Conservation (phyloP, 768 basidiomycete genomes). For the Rubroboletus satanas region DNA sequence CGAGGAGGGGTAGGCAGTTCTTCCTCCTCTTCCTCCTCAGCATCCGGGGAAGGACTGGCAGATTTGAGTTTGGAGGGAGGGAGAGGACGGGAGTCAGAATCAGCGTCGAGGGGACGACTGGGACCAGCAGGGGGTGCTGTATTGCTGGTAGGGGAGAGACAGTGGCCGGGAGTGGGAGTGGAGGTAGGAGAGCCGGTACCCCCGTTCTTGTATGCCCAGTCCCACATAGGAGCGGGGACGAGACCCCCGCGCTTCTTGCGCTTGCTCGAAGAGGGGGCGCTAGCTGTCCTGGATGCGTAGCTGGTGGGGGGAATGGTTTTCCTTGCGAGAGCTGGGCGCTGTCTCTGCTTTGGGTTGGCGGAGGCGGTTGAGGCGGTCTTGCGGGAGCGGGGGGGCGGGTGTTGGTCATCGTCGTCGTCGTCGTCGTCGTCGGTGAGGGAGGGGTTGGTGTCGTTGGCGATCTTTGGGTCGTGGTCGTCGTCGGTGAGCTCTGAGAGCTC, state of each 20-base stretch:
- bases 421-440: conserved; percentile 21
- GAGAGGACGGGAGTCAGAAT: background rate
- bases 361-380: conserved; percentile 3
- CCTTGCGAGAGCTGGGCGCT: conserved; percentile 3
- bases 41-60: conserved; percentile 23
- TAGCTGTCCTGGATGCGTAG: conserved; percentile 3
- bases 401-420: conserved; percentile 14
- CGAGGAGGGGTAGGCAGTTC: conserved; percentile 44
- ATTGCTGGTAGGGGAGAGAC: conserved; percentile 1
- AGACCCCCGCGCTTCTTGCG: conserved; percentile 61
- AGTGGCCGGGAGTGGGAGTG: conserved; percentile 2
- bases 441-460: conserved; percentile 31
- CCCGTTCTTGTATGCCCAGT: conserved; percentile 62
- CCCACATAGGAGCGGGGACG: conserved; percentile 83
- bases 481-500: conserved; percentile 84
- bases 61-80: conserved; percentile 5
- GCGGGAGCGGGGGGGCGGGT: conserved; percentile 15
- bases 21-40: conserved; percentile 39
- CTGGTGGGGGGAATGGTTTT: conserved; percentile 3
- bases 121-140: conserved; percentile 1
- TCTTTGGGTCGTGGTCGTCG: conserved; percentile 58
- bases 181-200: conserved; percentile 19
- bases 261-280: conserved; percentile 20
- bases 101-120: conserved; percentile 4
- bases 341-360: conserved; percentile 7